Base-by-base conservation (phyloP, 805 yeast genomes). In the Hanseniaspora lindneri region DNA sequence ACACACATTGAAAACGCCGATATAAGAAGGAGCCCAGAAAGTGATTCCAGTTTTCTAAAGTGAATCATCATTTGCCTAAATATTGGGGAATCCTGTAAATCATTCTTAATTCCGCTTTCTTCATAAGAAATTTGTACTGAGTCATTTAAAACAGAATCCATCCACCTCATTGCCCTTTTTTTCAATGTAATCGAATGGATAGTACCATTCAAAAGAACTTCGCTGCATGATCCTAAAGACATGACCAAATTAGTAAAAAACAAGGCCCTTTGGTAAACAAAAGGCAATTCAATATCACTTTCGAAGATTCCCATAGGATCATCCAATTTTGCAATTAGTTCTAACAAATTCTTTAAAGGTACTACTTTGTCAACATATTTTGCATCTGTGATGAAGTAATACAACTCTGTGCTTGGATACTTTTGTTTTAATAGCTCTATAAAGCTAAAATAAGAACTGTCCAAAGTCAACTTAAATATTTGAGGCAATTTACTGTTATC, bases 1-100 rank as follows among this genome's bases (percentile, higher is more conserved):
- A 95, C 71, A 95, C 87, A 85, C 29, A 81, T 70, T 0, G 94
- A 77, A 59, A 82, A 87, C 4, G 80, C 59, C 0, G 89, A 76
- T 36, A 83, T 64, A 13, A 84, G 66, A 16, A 87, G 60, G 13
- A 83, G 66, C 0, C 88, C 87, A 58, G 83, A 89, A 3, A 87
- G 62, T 1, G 82, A 71, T 55, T 83, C 94, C 33, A 85, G 64
- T 39, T 80, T 44, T 7, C n/a, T n/a, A 37, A 20, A 39, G 4
- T 44, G 49, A 8, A 30, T n/a, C 70, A 55, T 85, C 83, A 0
- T 66, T 53, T 1, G 83, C 71, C 4, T 70, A 60, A 58, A 77
- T 76, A 1, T 80, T 74, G 1, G 74, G 66, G 51, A 16, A 4
- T 33, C 2, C 6, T 24, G 14, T 17, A 30, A 3, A 3, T 8